A percentile compares a stretch with the other conserved stretches of the same genome.
These are phyloP conservation scores for Coniochaeta pulveracea DNA, from an alignment of 2,329 filamentous ascomycete genomes.

Conservation along the genomic window DNA sequence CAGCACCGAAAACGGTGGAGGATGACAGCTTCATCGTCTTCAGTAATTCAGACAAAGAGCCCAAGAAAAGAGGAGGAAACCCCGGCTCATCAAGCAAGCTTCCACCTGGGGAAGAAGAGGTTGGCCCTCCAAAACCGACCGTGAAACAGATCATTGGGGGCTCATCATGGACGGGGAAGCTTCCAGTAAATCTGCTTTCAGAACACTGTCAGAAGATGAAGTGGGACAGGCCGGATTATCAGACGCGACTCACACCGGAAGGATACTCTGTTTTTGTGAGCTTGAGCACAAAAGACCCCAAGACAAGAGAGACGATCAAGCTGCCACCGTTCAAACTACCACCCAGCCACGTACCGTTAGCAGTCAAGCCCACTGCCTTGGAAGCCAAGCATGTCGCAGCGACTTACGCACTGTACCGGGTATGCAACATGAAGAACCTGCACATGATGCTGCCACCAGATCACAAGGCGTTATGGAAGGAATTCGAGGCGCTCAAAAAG, in stretches of 20 bases:
- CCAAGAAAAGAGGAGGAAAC: constrained; percentile 30
- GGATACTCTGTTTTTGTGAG: constrained; percentile 76
- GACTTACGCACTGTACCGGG: constrained; percentile 79
- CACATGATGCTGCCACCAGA: constrained; percentile 89
- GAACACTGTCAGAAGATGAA: constrained; percentile 94
- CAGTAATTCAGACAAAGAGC: constrained; percentile 45
- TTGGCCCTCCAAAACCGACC: constrained; percentile 46
- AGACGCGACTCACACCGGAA: constrained; percentile 61
- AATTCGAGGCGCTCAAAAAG: constrained; percentile 73
- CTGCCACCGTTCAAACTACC: constrained; percentile 79
- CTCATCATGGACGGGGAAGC: constrained; percentile 92
- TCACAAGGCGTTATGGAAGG: constrained; percentile 85
- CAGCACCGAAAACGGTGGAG: constrained; percentile 10
- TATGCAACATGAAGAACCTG: constrained; percentile 92
- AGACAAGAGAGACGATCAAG: constrained; percentile 66
- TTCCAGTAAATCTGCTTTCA: constrained; percentile 84
- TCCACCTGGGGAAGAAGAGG: constrained; percentile 6
- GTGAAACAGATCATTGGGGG: constrained; percentile 81
- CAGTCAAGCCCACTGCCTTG: constrained; percentile 65
- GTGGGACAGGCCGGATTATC: constrained; percentile 91
- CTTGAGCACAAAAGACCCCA: constrained; percentile 62
- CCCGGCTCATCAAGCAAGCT: neutral
- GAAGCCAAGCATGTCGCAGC: constrained; percentile 92
- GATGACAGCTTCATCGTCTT: constrained; percentile 45
- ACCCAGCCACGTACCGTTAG: constrained; percentile 62